Evolutionary conservation across 345 rosid species (phyloP).

Genomic region (Rhodamnia rubescens): DNA sequence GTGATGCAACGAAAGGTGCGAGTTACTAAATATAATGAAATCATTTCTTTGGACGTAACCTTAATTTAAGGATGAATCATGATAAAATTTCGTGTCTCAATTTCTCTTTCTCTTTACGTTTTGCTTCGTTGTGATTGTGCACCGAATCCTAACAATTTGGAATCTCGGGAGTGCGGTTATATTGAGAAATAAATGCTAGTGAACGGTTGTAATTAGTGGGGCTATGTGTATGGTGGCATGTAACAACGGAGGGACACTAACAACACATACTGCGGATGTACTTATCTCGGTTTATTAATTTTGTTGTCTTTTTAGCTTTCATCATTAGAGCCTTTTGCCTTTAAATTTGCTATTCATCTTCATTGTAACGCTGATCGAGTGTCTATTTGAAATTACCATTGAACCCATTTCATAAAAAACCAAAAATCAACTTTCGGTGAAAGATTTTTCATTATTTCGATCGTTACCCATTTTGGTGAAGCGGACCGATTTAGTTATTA

Average conservation of each 20-base stretch:
- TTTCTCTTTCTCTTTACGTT: too few species aligned
- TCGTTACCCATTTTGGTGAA: neutral
- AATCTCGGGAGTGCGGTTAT: neutral
- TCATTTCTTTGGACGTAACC: too few species aligned
- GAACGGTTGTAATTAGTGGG: neutral
- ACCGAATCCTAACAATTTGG: too few species aligned
- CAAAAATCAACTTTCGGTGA: neutral
- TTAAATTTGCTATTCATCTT: neutral
- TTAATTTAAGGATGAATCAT: too few species aligned
- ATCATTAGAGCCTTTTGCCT: neutral
- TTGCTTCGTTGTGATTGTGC: too few species aligned
- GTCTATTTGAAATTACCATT: neutral
- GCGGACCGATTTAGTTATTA: rapidly evolving
- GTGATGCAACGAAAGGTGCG: too few species aligned
- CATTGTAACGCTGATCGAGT: neutral
- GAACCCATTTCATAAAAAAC: neutral
- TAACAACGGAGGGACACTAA: neutral
- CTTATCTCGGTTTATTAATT: neutral
- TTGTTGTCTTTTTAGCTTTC: neutral
- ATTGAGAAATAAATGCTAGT: neutral
- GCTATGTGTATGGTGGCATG: neutral
- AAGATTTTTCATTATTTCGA: neutral
- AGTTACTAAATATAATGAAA: too few species aligned
- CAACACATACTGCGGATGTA: neutral
- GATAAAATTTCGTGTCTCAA: too few species aligned